Conservation (phyloP, 129 eudicot genomes). For the Flaveria ramosissima region DNA sequence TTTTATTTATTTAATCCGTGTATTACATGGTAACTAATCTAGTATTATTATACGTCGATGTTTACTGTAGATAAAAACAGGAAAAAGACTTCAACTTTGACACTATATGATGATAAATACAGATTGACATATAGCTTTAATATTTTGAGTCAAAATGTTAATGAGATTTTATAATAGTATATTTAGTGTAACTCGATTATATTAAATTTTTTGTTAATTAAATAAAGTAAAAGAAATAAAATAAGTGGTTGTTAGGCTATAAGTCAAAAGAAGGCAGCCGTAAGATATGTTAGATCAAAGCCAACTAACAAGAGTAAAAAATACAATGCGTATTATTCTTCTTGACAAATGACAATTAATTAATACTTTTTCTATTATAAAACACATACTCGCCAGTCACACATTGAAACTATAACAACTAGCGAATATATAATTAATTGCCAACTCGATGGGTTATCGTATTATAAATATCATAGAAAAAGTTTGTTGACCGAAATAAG, state of each 20-base stretch:
- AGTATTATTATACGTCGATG: no score
- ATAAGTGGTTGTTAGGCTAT: background rate
- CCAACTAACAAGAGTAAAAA: background rate
- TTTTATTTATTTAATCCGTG: no score
- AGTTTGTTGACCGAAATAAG: no score
- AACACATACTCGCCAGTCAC: background rate
- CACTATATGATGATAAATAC: no score
- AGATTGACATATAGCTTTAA: no score
- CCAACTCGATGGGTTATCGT: background rate
- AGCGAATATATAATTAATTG: background rate
- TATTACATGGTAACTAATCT: no score
- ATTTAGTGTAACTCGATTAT: no score
- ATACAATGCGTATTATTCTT: background rate
- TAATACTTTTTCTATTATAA: background rate
- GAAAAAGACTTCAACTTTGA: no score
- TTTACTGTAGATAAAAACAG: no score
- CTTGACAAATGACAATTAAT: background rate
- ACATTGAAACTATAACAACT: background rate
- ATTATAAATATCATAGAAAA: no score
- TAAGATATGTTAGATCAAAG: background rate
- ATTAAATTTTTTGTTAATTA: no score
- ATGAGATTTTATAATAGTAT: background rate
- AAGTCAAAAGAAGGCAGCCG: background rate
- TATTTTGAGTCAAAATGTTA: background rate
- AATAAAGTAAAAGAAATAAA: background rate